Conservation (phyloP, 345 rosid genomes). For the Triadica sebifera region DNA sequence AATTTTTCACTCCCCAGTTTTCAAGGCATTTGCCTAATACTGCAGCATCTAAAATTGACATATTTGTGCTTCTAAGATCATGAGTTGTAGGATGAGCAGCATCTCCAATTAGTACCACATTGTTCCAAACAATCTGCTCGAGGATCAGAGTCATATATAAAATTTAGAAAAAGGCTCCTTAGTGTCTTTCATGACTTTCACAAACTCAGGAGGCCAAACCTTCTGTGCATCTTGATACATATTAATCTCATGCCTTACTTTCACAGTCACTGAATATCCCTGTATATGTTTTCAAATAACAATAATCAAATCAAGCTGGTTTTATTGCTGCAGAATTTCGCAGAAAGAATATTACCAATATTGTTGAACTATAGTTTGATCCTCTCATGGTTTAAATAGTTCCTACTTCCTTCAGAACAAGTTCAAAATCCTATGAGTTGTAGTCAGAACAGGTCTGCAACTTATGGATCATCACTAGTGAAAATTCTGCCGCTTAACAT, state of each 20-base stretch:
- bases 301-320: not conserved
- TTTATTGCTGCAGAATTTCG: not conserved
- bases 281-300: slow-evolving; percentile 18
- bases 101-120: slow-evolving; percentile 64
- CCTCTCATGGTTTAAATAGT: not conserved
- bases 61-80: slow-evolving; percentile 77
- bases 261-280: slow-evolving; percentile 68
- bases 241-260: slow-evolving; percentile 46
- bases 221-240: slow-evolving; percentile 66
- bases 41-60: slow-evolving; percentile 69
- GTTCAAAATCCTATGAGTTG: not conserved
- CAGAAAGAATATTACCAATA: not conserved
- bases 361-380: not conserved
- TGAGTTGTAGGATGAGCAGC: slow-evolving; percentile 84
- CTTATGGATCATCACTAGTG: not conserved
- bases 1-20: slow-evolving; percentile 45
- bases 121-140: slow-evolving; percentile 47
- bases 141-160: slow-evolving; percentile 73
- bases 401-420: not conserved
- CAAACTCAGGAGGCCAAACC: slow-evolving; percentile 62
- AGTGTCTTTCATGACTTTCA: slow-evolving; percentile 56
- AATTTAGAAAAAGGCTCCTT: slow-evolving; percentile 75
- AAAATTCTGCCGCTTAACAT: not conserved
- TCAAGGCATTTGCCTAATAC: slow-evolving; percentile 63
- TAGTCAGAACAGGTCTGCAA: not conserved